phyloP scores from a whole-genome alignment of 1,284 basidiomycete genomes.

The Fereydounia khargensis region DNA sequence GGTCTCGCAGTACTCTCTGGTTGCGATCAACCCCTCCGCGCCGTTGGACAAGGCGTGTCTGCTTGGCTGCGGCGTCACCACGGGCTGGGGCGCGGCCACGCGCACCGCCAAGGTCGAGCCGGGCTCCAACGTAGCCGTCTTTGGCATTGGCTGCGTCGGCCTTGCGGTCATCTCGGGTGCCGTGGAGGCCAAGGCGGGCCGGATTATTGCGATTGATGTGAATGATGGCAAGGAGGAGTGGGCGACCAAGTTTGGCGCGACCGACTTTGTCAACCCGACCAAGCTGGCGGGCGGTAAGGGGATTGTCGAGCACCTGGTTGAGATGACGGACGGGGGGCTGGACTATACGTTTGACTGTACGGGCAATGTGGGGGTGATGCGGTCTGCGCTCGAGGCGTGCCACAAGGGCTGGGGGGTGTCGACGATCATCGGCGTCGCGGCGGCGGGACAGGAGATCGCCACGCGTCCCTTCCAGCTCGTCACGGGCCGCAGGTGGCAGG shows the following conservation, averaged over 20 bases:
- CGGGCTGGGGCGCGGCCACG: slow-evolving; percentile 85
- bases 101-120: slow-evolving; percentile 62
- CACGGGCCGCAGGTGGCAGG: slow-evolving; percentile 96
- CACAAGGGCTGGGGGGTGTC: slow-evolving; percentile 85
- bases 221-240: slow-evolving; percentile 77
- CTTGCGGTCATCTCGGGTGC: slow-evolving; percentile 77
- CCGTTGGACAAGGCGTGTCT: slow-evolving; percentile 92
- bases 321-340: slow-evolving; percentile 92
- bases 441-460: slow-evolving; percentile 95
- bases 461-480: slow-evolving; percentile 79
- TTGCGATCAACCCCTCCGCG: slow-evolving; percentile 78
- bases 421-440: slow-evolving; percentile 74
- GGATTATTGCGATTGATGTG: slow-evolving; percentile 89
- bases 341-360: slow-evolving; percentile 96
- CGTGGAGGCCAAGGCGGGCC: slow-evolving; percentile 72
- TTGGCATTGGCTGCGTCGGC: slow-evolving; percentile 93
- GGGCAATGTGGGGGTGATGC: slow-evolving; percentile 94
- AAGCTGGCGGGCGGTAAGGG: slow-evolving; percentile 64
- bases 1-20: slow-evolving; percentile 93
- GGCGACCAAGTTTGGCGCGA: slow-evolving; percentile 94
- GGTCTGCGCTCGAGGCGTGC: slow-evolving; percentile 89
- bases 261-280: slow-evolving; percentile 86
- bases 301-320: slow-evolving; percentile 85
- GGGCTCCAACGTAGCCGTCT: slow-evolving; percentile 83
- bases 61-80: slow-evolving; percentile 91